These are phyloP conservation scores for Coemansia sp. DNA, from an alignment of 192 early-diverging fungal species.

Conservation along the genomic window DNA sequence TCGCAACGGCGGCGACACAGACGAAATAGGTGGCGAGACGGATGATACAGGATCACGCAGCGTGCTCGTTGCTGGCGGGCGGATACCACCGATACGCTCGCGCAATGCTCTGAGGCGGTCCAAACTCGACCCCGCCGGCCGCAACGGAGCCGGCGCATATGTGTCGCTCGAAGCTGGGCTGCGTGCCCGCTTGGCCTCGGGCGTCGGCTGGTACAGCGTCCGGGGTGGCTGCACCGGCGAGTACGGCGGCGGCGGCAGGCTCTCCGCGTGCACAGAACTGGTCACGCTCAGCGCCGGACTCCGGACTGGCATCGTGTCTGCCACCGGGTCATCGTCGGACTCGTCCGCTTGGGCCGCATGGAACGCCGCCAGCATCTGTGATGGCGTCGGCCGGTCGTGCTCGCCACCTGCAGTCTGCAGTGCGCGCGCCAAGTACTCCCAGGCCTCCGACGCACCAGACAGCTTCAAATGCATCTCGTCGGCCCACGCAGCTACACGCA, in stretches of 20 bases:
- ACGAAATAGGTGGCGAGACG: not conserved
- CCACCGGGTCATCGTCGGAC: not conserved
- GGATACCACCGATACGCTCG: constrained; percentile 22
- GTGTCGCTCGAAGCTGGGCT: constrained; percentile 5
- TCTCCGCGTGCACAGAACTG: constrained; percentile 11
- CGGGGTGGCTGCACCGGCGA: constrained; percentile 26
- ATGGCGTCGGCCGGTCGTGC: constrained; percentile 9
- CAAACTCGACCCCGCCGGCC: not conserved
- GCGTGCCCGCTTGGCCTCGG: not conserved
- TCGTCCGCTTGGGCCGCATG: constrained; percentile 15
- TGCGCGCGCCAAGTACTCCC: constrained; percentile 33
- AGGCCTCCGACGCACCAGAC: constrained; percentile 30
- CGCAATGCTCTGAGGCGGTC: constrained; percentile 23
- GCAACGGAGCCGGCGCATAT: not conserved
- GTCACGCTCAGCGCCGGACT: not conserved
- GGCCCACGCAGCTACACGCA: constrained; percentile 15
- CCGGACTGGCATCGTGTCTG: not conserved
- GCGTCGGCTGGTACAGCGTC: not conserved
- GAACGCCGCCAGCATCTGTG: constrained; percentile 30
- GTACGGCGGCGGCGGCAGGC: constrained; percentile 13
- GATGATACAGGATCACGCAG: not conserved
- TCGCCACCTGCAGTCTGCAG: constrained; percentile 6
- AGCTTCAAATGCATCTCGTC: constrained; percentile 21
- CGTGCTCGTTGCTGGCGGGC: not conserved
- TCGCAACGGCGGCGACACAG: not conserved